Conservation (phyloP, 2,329 filamentous ascomycete species). For the Alternaria ethzedia region DNA sequence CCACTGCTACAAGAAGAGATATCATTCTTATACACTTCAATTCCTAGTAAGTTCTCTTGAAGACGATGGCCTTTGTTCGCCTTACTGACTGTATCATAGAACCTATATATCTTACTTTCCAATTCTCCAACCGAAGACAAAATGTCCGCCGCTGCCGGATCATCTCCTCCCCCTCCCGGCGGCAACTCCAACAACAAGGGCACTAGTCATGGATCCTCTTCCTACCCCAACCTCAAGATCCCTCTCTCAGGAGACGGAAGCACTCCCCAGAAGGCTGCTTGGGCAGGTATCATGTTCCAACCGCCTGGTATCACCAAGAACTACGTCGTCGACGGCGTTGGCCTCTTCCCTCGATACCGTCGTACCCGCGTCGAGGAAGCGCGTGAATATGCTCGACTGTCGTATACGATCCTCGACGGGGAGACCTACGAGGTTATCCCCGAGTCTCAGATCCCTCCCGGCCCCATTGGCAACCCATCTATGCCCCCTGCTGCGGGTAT, state of each 20-base stretch:
- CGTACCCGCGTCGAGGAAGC: background rate
- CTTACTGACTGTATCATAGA: rapidly evolving
- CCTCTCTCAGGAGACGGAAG: background rate
- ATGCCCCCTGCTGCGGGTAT: background rate
- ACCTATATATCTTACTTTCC: background rate
- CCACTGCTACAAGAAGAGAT: background rate
- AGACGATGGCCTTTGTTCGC: rapidly evolving
- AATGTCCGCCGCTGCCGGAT: background rate
- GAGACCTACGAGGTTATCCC: background rate
- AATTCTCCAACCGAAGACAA: background rate
- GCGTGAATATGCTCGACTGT: background rate
- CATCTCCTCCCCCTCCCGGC: background rate
- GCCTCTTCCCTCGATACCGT: background rate
- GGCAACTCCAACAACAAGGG: background rate
- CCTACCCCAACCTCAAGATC: background rate
- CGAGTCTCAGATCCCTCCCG: background rate
- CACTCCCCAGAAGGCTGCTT: background rate
- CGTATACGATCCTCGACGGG: background rate
- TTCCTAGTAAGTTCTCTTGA: background rate
- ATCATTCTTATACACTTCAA: background rate
- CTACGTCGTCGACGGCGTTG: background rate
- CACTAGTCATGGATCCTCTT: background rate
- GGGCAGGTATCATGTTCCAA: background rate
- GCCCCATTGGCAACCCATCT: background rate
- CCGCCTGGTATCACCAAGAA: background rate